Conservation (phyloP, 1,284 basidiomycete genomes). For the Cystobasidium slooffiae region DNA sequence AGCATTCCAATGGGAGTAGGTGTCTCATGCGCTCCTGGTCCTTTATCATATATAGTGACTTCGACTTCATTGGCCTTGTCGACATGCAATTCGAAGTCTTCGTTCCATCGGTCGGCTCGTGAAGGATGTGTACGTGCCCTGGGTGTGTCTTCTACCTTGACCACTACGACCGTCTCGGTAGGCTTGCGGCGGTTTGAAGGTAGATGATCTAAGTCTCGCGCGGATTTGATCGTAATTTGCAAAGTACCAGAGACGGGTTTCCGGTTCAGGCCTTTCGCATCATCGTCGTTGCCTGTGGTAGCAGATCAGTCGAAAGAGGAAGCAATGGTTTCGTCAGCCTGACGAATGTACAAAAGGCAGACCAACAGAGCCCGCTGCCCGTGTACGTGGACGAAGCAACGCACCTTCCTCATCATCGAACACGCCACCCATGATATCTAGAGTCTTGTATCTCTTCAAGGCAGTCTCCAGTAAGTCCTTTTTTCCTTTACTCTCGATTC, state of each 20-base stretch:
- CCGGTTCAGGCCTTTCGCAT: constrained; percentile 84
- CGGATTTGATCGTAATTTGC: constrained; percentile 82
- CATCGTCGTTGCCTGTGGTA: constrained; percentile 60
- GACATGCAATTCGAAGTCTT: constrained; percentile 93
- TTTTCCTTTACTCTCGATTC: constrained; percentile 92
- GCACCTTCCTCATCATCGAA: constrained; percentile 75
- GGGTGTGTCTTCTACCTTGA: constrained; percentile 96
- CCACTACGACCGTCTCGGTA: constrained; percentile 83
- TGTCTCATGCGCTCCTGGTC: constrained; percentile 65
- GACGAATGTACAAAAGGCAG: neutral
- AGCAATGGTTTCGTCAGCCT: neutral
- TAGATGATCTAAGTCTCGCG: constrained; percentile 93
- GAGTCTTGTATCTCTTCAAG: constrained; percentile 92
- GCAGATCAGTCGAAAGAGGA: neutral
- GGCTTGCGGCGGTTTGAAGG: constrained; percentile 69
- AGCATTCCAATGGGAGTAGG: constrained; percentile 91
- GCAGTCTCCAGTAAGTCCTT: constrained; percentile 90
- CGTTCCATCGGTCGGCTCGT: constrained; percentile 94
- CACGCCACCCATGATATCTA: constrained; percentile 89
- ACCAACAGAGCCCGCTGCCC: neutral
- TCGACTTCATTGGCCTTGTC: constrained; percentile 99
- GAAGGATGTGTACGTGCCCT: constrained; percentile 89
- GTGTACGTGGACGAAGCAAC: constrained; percentile 46
- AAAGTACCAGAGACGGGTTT: constrained; percentile 95
- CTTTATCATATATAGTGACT: constrained; percentile 90